Evolutionary conservation across 306 rosid species (phyloP), one percentile per base, ranked within the genome.

Genomic region (Lotus japonicus): DNA sequence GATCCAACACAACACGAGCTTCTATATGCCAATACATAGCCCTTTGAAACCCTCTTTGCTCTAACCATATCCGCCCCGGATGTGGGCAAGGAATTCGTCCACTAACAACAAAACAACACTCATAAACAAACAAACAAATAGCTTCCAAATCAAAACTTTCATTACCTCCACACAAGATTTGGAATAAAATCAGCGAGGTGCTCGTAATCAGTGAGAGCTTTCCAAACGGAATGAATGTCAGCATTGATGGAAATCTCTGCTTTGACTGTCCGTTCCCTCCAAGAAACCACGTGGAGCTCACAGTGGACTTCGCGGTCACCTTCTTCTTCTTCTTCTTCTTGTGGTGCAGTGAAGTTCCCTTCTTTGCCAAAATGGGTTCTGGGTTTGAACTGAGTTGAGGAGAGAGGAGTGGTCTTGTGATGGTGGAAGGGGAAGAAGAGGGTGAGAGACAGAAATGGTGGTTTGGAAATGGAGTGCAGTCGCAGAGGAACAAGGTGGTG

Each of bases 1-100:
- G 98, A 75, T 92, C 97, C 91, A 92, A 86, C 0, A 92, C 98
- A 71, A 90, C 98, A 11, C 96, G 92, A 60, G 98, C 98, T 88
- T 94, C 98, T 26, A 94, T 90, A 53, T 90, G 98, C 98, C 98
- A 94, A 84, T 94, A 94, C 80, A 94, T 68, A 21, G 95, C 96
- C 79, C 96, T 84, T 75, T 94, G 91, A 68, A 90, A 76, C 39
- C 97, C 98, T 79, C 97, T 90, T 80, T 92, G 98, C 66, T 92
- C 98, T 71, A 92, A 63, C 96, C 98, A 94, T 75, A 88, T 85
- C 70, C 97, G 74, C 5, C 94, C 97, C 0, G 96, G 96, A 80
- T 79, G 84, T 7, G 98, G 98, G 64, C 98, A 94, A 52, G 96
- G 89, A 75, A 94, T 86, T 78, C 84, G 71, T 66, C 91, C 87